Evolutionary conservation across 2,329 filamentous ascomycete genomes (phyloP), one percentile per base, ranked within the genome.

Genomic region (Fusarium buxicola): DNA sequence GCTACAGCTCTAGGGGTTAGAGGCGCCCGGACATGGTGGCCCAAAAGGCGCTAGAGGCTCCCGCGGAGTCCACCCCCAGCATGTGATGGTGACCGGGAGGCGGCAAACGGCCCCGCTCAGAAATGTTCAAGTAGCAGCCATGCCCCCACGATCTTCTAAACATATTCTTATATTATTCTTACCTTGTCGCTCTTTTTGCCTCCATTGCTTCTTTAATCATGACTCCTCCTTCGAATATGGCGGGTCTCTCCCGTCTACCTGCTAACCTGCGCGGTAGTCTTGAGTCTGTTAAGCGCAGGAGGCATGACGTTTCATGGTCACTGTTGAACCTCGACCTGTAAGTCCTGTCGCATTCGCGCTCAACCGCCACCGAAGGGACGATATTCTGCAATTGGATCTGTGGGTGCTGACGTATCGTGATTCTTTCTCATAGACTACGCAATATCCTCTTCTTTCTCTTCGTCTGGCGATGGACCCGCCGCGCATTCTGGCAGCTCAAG

Each of bases 371-470:
- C 40, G 13, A 18, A 25, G 10, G 8, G 10, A 31, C 32, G 4
- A 9, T 27, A 21, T 21, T 13, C n/a, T 31, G 21, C 16, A 43
- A 50, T 64, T 45, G 27, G 25, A 16, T 7, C 12, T 16, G 6
- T 11, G 0, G 21, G 25, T 25, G 13, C 58, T 68, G 13, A 57
- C 36, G 2, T 25, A 16, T 12, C 15, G 13, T 41, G 4, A 11
- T 4, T 27, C 8, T 9, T 21, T 7, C 9, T 41, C 1, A 4
- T n/a, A 94, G 92, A 58, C 73, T 97, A 60, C 91, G 92, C 51
- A 96, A 97, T 75, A 82, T 97, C 58, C 82, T 98, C 70, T 96
- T 98, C 77, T 83, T 94, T 73, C 85, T 96, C 69, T 97, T 98
- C 79, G 76, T 97, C 58, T 81, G 96, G 43, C 90, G 94, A 74